Evolutionary conservation across 345 rosid genomes (phyloP).

Genomic region (Brassica rapa): DNA sequence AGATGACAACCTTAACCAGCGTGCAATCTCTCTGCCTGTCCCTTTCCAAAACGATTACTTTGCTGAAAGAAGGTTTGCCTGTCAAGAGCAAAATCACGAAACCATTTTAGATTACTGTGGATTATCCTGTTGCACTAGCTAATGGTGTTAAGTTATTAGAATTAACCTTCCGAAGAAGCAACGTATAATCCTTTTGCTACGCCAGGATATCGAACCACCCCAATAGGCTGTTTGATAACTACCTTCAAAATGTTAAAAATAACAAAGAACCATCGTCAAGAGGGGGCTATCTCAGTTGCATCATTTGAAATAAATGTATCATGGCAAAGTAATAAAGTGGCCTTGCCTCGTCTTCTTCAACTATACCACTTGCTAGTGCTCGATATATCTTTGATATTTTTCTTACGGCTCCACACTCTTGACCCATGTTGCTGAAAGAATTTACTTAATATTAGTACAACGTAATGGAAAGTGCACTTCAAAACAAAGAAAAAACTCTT

Average conservation of each 20-base stretch:
- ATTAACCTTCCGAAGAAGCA: conserved; percentile 72
- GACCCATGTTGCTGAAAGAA: conserved; percentile 35
- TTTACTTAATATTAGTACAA: conserved; percentile 6
- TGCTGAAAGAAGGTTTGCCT: conserved; percentile 82
- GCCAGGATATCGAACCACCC: conserved; percentile 66
- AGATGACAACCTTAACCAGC: conserved; percentile 62
- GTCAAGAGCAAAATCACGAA: conserved; percentile 21
- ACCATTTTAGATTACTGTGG: not conserved
- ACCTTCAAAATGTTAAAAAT: conserved; percentile 47
- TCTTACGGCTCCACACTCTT: conserved; percentile 44
- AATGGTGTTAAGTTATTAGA: conserved; percentile 8
- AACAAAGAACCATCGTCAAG: not conserved
- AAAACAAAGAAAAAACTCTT: not conserved
- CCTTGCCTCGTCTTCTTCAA: conserved; percentile 66
- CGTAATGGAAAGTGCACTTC: not conserved
- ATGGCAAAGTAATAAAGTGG: not conserved
- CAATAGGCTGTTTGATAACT: conserved; percentile 72
- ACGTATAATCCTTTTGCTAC: conserved; percentile 87
- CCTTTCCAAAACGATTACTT: conserved; percentile 73
- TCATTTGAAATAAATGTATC: not conserved
- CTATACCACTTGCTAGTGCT: conserved; percentile 67
- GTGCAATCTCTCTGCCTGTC: conserved; percentile 52
- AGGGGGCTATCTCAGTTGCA: conserved; percentile 1
- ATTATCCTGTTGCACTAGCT: not conserved
- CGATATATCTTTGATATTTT: conserved; percentile 74